A percentile compares a stretch with the other conserved stretches of the same genome.
These are phyloP conservation scores for Groenewaldozyma sp. DNA, from an alignment of 1,139 yeast species.

Conservation along the genomic window DNA sequence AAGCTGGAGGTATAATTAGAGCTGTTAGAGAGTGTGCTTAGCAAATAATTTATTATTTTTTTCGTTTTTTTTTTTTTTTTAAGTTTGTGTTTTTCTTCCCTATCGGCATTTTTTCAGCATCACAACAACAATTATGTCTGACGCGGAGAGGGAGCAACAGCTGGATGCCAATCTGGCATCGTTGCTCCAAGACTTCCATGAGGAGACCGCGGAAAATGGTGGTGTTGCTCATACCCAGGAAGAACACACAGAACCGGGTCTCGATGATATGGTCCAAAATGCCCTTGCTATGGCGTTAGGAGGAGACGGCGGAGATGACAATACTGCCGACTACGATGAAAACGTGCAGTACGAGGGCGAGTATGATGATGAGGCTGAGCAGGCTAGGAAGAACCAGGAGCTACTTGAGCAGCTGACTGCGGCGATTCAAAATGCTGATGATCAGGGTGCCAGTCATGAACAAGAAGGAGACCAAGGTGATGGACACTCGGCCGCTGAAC, in stretches of 20 bases:
- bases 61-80: no score
- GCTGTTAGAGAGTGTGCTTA: no score
- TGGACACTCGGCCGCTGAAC: background rate
- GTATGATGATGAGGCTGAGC: constrained; percentile 3
- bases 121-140: no score
- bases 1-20: background rate
- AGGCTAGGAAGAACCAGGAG: constrained; percentile 6
- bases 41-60: no score
- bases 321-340: background rate
- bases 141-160: constrained; percentile 1
- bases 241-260: constrained; percentile 5
- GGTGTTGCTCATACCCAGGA: background rate
- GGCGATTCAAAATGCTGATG: constrained; percentile 4
- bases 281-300: constrained; percentile 12
- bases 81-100: no score
- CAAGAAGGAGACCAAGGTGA: background rate
- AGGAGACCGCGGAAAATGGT: background rate
- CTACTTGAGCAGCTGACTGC: constrained; percentile 9
- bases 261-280: constrained; percentile 11
- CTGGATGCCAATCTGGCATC: constrained; percentile 1
- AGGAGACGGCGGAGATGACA: constrained; percentile 1
- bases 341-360: background rate
- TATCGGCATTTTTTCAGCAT: no score
- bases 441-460: background rate
- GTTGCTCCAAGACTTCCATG: background rate